These are phyloP conservation scores for Naganishia sp. DNA, from an alignment of 1,284 basidiomycete genomes.

Conservation along the genomic window DNA sequence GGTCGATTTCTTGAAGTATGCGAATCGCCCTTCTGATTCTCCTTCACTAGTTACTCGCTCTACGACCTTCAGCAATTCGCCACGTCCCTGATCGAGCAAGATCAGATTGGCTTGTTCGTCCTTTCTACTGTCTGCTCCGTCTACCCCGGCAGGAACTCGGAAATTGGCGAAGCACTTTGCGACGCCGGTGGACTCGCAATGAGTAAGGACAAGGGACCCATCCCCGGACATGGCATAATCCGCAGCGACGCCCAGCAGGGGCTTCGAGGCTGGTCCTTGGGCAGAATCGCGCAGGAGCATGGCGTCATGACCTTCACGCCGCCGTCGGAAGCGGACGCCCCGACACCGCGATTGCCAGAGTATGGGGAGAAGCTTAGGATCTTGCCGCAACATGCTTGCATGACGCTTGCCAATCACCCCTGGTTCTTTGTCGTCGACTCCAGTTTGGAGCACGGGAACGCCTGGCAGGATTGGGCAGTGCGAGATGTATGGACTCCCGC, in stretches of 20 bases:
- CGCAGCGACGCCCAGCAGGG: constrained; percentile 52
- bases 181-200: constrained; percentile 81
- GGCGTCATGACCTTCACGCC: constrained; percentile 62
- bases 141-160: constrained; percentile 63
- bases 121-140: constrained; percentile 72
- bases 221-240: constrained; percentile 57
- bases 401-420: constrained; percentile 72
- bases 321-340: not conserved
- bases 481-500: constrained; percentile 86
- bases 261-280: constrained; percentile 70
- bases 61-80: constrained; percentile 80
- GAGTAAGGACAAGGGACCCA: constrained; percentile 78
- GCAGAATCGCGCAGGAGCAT: constrained; percentile 75
- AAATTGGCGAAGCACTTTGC: constrained; percentile 57
- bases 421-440: constrained; percentile 82
- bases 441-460: constrained; percentile 40
- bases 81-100: constrained; percentile 64
- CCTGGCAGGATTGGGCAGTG: constrained; percentile 60
- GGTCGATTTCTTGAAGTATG: not conserved
- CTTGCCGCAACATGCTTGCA: constrained; percentile 60
- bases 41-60: constrained; percentile 66
- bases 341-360: constrained; percentile 35
- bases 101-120: constrained; percentile 67
- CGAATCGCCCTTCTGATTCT: constrained; percentile 1
- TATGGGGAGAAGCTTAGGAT: constrained; percentile 60